A percentile compares a stretch with the other conserved stretches of the same genome.
phyloP scores from a whole-genome alignment of 2,329 filamentous ascomycete species.

The Monosporascus sp. region DNA sequence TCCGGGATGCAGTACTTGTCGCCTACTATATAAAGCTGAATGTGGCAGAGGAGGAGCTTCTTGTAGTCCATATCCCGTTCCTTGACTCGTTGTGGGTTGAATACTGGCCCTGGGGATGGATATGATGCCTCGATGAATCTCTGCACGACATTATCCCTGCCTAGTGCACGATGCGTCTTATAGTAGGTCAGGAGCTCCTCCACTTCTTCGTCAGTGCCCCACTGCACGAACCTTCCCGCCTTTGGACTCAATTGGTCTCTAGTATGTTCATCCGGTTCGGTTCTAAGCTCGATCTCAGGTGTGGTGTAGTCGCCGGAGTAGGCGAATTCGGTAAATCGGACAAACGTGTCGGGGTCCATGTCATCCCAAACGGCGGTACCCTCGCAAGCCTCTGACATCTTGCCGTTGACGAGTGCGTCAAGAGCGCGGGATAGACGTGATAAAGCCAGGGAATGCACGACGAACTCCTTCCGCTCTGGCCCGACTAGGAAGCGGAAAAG shows the following conservation, averaged over 20 bases:
- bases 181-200: no score
- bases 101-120: neutral
- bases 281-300: neutral
- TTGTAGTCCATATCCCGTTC: neutral
- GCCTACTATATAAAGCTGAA: neutral
- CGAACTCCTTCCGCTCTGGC: neutral
- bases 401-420: neutral
- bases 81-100: neutral
- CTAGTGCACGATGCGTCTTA: no score
- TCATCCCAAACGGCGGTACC: neutral
- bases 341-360: neutral
- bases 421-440: neutral
- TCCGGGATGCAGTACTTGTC: neutral
- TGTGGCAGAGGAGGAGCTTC: neutral
- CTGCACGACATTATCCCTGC: no score
- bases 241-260: neutral
- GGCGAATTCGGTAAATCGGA: constrained; percentile 3
- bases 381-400: neutral
- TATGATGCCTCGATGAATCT: neutral
- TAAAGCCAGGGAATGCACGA: constrained; percentile 2
- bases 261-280: neutral
- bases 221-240: neutral
- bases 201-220: neutral
- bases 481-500: constrained; percentile 4
- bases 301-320: constrained; percentile 2